A percentile compares a stretch with the other conserved stretches of the same genome.
phyloP scores from a whole-genome alignment of 2,329 filamentous ascomycete genomes.

The Fusarium sp. region DNA sequence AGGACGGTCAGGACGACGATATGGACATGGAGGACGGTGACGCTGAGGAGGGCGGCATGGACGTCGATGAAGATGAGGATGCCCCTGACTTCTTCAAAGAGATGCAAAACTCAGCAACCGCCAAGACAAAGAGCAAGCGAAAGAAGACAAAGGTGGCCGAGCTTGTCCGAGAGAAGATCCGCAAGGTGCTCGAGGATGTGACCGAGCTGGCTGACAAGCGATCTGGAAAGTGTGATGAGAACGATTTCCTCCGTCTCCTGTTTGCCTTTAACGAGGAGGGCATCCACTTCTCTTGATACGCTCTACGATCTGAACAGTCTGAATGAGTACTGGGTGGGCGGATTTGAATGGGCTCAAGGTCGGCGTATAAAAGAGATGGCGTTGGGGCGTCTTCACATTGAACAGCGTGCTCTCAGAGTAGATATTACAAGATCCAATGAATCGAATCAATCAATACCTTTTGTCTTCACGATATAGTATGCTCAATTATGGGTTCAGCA shows the following conservation, averaged over 20 bases:
- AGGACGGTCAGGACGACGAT: conserved; percentile 53
- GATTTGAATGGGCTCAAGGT: conserved; percentile 2
- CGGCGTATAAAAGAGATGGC: conserved; percentile 26
- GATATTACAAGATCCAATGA: conserved; percentile 6
- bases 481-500: conserved; percentile 18
- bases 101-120: conserved; percentile 53
- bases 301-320: conserved; percentile 1
- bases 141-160: conserved; percentile 83
- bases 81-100: conserved; percentile 88
- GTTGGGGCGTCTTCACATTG: conserved; percentile 28
- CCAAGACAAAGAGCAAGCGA: conserved; percentile 75
- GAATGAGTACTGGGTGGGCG: not conserved
- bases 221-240: conserved; percentile 89
- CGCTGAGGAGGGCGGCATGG: conserved; percentile 60
- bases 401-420: conserved; percentile 10
- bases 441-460: conserved; percentile 17
- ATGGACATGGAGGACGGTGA: conserved; percentile 52
- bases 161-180: conserved; percentile 86
- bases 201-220: conserved; percentile 85
- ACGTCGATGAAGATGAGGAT: conserved; percentile 73
- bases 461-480: conserved; percentile 2
- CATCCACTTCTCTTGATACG: conserved; percentile 82
- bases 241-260: conserved; percentile 86
- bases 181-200: conserved; percentile 82
- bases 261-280: conserved; percentile 89